phyloP scores from a whole-genome alignment of 2,329 filamentous ascomycete genomes.

The Lizonia empirigonia region DNA sequence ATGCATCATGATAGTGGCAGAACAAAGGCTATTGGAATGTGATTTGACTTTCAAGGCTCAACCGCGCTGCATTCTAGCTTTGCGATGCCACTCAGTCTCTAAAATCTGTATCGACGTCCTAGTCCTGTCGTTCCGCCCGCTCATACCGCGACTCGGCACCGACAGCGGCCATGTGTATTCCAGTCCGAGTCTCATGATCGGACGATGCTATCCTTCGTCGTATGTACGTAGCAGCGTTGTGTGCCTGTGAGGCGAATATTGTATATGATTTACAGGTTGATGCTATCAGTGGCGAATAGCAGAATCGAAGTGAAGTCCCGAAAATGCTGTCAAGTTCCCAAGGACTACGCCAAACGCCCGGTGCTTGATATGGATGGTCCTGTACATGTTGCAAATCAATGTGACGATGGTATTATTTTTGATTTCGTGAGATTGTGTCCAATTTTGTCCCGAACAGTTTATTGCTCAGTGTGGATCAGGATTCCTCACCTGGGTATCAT shows the following conservation, averaged over 20 bases:
- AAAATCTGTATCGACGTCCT: background rate
- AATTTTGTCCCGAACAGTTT: background rate
- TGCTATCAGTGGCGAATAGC: slow-evolving; percentile 10
- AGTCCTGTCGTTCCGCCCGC: background rate
- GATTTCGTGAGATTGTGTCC: slow-evolving; percentile 5
- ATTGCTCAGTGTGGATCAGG: slow-evolving; percentile 35
- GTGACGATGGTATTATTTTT: slow-evolving; percentile 1
- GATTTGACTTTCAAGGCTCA: background rate
- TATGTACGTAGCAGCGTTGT: slow-evolving; percentile 20
- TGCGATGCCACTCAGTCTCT: background rate
- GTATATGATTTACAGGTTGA: slow-evolving; percentile 5
- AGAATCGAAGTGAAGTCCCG: slow-evolving; percentile 1
- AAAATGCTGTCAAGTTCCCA: background rate
- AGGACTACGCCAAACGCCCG: slow-evolving; percentile 4
- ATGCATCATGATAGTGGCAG: background rate
- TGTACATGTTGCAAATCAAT: slow-evolving; percentile 4
- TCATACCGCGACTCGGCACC: slow-evolving; percentile 10
- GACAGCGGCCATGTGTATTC: slow-evolving; percentile 11
- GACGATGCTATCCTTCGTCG: slow-evolving; percentile 4
- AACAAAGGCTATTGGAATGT: background rate
- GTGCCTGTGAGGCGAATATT: slow-evolving; percentile 4
- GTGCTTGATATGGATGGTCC: slow-evolving; percentile 7
- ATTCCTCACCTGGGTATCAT: slow-evolving; percentile 37
- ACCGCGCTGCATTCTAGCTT: slow-evolving; percentile 5
- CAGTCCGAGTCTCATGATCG: slow-evolving; percentile 1